phyloP scores from a whole-genome alignment of 2,329 filamentous ascomycete species.

The Fusarium oxysporum region DNA sequence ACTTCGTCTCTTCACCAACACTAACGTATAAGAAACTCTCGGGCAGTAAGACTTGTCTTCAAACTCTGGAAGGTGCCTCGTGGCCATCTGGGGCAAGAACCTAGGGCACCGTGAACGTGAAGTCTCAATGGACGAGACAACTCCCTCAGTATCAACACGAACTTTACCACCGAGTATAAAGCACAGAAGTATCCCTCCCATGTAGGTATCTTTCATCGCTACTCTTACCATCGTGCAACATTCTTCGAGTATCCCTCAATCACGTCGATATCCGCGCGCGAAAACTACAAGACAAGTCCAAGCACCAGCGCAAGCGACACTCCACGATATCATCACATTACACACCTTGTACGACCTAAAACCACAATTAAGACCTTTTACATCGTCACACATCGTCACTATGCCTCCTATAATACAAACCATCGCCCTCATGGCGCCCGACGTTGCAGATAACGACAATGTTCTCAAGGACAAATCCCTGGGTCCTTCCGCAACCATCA shows the following conservation, averaged over 20 bases:
- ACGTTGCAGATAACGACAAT: background rate
- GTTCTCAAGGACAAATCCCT: constrained; percentile 19
- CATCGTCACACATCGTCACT: background rate
- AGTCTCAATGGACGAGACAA: background rate
- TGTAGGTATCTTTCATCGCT: background rate
- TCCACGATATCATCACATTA: background rate
- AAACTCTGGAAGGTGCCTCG: background rate
- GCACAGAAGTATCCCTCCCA: background rate
- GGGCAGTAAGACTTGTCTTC: too few species aligned
- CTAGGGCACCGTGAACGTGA: background rate
- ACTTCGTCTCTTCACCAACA: background rate
- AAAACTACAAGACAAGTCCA: background rate
- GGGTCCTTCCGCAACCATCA: constrained; percentile 21
- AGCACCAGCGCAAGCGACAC: background rate
- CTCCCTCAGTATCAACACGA: background rate
- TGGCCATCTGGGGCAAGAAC: background rate
- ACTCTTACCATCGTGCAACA: background rate
- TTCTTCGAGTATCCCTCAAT: constrained; percentile 12
- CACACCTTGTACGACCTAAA: background rate
- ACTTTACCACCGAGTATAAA: background rate
- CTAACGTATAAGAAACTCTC: background rate
- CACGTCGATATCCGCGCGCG: background rate
- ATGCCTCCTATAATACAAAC: background rate
- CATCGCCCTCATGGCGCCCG: background rate
- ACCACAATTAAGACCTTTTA: background rate